Conservation (phyloP, 805 yeast species). For the Phaffomyces antillensis region DNA sequence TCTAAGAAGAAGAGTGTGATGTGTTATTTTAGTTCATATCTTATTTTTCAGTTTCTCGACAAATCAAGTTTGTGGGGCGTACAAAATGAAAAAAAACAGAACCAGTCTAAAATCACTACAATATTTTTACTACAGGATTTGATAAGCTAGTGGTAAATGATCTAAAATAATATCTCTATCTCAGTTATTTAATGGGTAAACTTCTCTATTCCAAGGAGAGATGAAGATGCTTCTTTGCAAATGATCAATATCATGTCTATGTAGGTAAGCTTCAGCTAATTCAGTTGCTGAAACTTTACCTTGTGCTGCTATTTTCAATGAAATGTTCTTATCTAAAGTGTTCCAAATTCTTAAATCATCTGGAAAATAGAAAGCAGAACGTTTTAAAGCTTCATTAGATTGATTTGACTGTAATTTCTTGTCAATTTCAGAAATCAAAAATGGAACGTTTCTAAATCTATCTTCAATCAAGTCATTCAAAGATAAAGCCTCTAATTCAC, state of each 20-base stretch:
- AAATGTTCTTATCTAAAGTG: constrained; percentile 46
- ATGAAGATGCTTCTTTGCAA: constrained; percentile 65
- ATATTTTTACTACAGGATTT: too few relatives aligned
- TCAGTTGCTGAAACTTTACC: constrained; percentile 43
- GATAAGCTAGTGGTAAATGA: background rate
- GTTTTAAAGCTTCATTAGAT: constrained; percentile 45
- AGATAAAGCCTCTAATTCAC: constrained; percentile 52
- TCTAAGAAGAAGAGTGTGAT: too few relatives aligned
- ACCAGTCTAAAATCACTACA: too few relatives aligned
- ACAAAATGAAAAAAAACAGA: too few relatives aligned
- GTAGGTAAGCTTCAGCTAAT: constrained; percentile 45
- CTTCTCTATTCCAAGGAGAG: constrained; percentile 43
- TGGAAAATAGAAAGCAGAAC: constrained; percentile 71
- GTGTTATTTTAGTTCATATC: too few relatives aligned
- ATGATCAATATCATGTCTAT: constrained; percentile 41
- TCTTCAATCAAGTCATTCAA: constrained; percentile 44
- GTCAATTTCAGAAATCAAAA: constrained; percentile 45
- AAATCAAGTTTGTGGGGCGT: too few relatives aligned
- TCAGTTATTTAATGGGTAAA: constrained; percentile 8
- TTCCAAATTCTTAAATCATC: constrained; percentile 64
- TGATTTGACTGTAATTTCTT: constrained; percentile 27
- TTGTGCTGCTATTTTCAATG: constrained; percentile 51
- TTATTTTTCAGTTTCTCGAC: too few relatives aligned
- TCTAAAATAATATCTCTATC: too few relatives aligned
- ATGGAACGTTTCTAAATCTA: constrained; percentile 48